phyloP scores from a whole-genome alignment of 305 asterid genomes.

The Fraxinus paxiana region DNA sequence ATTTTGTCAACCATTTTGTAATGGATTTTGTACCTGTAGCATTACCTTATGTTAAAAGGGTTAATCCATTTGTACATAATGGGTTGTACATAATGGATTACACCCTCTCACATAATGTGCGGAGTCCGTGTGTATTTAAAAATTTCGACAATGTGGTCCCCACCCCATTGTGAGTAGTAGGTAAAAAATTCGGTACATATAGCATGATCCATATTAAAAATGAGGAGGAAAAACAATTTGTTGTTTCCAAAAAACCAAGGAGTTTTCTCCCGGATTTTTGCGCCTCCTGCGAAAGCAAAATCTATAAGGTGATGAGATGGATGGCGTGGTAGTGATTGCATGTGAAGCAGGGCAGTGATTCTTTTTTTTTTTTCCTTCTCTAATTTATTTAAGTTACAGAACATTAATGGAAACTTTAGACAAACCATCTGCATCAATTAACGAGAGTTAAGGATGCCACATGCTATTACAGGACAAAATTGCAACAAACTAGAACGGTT shows the following conservation, averaged over 20 bases:
- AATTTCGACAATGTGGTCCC: too few species aligned
- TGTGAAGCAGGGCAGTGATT: background rate
- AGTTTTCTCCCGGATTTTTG: background rate
- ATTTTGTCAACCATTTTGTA: too few species aligned
- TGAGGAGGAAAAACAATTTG: background rate
- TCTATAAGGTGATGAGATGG: too few species aligned
- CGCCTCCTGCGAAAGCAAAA: background rate
- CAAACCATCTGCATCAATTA: background rate
- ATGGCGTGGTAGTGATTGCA: background rate
- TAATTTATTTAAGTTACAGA: background rate
- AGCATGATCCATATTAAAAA: background rate
- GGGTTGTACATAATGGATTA: too few species aligned
- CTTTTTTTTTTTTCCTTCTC: background rate
- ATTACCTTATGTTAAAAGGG: too few species aligned
- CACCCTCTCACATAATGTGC: too few species aligned
- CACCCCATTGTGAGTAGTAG: too few species aligned
- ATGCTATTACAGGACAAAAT: background rate
- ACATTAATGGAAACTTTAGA: background rate
- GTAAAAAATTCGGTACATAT: too few species aligned
- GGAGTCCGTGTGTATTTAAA: too few species aligned
- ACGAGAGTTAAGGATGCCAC: background rate
- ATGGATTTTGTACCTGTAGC: too few species aligned
- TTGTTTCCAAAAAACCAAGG: background rate
- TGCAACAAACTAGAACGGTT: background rate
- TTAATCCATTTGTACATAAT: too few species aligned